Conservation (phyloP, 805 yeast genomes). For the Wickerhamiella shivajii region DNA sequence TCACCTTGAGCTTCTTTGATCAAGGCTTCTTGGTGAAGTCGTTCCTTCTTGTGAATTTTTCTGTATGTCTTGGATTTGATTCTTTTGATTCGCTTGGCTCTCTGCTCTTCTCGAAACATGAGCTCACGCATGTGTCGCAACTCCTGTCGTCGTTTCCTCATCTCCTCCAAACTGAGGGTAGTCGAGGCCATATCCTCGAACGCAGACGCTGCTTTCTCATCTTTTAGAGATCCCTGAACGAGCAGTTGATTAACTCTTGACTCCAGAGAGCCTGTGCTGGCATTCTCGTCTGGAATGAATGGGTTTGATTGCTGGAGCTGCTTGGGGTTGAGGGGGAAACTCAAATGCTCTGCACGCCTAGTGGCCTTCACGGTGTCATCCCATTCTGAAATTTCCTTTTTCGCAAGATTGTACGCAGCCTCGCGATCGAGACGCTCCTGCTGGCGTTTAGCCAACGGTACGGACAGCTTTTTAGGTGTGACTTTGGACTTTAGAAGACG, state of each 20-base stretch:
- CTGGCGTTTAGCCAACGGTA: slow-evolving; percentile 76
- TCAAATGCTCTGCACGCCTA: slow-evolving; percentile 70
- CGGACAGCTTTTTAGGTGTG: slow-evolving; percentile 38
- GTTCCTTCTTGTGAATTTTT: slow-evolving; percentile 73
- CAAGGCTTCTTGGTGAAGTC: slow-evolving; percentile 50
- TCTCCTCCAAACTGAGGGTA: slow-evolving; percentile 64
- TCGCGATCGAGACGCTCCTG: slow-evolving; percentile 73
- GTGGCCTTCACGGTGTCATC: slow-evolving; percentile 64
- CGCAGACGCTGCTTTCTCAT: slow-evolving; percentile 62
- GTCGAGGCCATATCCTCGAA: slow-evolving; percentile 81
- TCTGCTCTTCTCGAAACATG: slow-evolving; percentile 88
- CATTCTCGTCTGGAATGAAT: slow-evolving; percentile 30
- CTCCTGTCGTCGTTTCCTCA: slow-evolving; percentile 63
- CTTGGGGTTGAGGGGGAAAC: slow-evolving; percentile 48
- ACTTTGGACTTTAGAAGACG: slow-evolving; percentile 8
- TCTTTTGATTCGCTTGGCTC: slow-evolving; percentile 82
- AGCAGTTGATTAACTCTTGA: slow-evolving; percentile 45
- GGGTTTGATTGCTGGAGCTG: slow-evolving; percentile 38
- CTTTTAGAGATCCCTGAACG: slow-evolving; percentile 48
- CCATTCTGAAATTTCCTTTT: slow-evolving; percentile 81
- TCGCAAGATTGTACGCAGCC: slow-evolving; percentile 83
- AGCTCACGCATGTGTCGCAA: slow-evolving; percentile 85
- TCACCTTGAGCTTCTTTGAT: slow-evolving; percentile 46
- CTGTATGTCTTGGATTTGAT: slow-evolving; percentile 86
- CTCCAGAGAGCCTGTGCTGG: slow-evolving; percentile 45